phyloP scores from a whole-genome alignment of 1,139 yeast genomes.

The Suhomyces kunorum region DNA sequence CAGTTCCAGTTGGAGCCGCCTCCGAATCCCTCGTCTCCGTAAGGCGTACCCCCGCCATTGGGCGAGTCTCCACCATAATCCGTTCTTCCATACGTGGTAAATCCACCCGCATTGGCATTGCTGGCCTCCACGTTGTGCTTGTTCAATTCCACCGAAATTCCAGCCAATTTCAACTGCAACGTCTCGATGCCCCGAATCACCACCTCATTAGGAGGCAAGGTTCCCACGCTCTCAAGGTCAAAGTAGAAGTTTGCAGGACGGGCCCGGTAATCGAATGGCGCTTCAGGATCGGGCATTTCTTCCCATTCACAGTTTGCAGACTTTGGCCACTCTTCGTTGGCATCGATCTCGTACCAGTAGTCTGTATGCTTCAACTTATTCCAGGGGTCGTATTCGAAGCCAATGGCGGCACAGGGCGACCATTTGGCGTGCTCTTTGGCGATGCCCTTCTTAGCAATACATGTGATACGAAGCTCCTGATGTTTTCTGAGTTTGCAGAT shows the following conservation, averaged over 20 bases:
- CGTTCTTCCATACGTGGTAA: slow-evolving; percentile 53
- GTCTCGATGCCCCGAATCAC: slow-evolving; percentile 81
- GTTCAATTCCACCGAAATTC: slow-evolving; percentile 79
- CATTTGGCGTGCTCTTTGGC: slow-evolving; percentile 98
- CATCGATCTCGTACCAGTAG: slow-evolving; percentile 92
- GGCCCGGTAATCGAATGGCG: slow-evolving; percentile 82
- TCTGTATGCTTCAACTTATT: slow-evolving; percentile 94
- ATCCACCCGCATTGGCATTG: slow-evolving; percentile 45
- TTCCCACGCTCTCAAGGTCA: slow-evolving; percentile 91
- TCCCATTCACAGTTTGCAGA: slow-evolving; percentile 92
- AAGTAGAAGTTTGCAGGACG: slow-evolving; percentile 78
- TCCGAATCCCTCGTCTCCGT: slow-evolving; percentile 50
- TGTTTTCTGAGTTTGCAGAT: slow-evolving; percentile 90
- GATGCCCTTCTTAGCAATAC: slow-evolving; percentile 97
- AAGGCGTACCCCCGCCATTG: slow-evolving; percentile 43
- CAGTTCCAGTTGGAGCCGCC: slow-evolving; percentile 21
- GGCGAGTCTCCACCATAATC: slow-evolving; percentile 40
- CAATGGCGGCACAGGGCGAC: slow-evolving; percentile 97
- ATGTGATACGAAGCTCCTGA: slow-evolving; percentile 84
- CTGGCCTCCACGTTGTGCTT: slow-evolving; percentile 56
- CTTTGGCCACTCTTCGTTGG: slow-evolving; percentile 90
- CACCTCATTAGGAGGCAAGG: slow-evolving; percentile 85
- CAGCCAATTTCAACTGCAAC: slow-evolving; percentile 87
- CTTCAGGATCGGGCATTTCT: slow-evolving; percentile 90
- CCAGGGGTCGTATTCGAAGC: slow-evolving; percentile 99